Percentiles rank a stretch among this genome's conserved stretches.
Evolutionary conservation across 1,284 basidiomycete species (phyloP).

Genomic region (Tetrapyrgos nigripes): DNA sequence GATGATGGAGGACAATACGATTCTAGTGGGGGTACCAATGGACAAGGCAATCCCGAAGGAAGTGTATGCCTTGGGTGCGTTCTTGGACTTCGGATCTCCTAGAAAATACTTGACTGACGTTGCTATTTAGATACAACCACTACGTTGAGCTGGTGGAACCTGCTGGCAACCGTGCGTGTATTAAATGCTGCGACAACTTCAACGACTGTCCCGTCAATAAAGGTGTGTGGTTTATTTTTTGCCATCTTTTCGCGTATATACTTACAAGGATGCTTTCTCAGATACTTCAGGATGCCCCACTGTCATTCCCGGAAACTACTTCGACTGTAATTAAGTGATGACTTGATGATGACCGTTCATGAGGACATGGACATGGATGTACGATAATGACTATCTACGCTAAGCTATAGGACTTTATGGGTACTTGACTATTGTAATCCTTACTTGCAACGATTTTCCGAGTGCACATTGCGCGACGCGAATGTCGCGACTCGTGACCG

Average conservation of each 20-base stretch:
- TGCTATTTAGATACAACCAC: slow-evolving; percentile 47
- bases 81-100: slow-evolving; percentile 2
- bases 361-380: not conserved
- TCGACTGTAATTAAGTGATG: slow-evolving; percentile 34
- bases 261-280: slow-evolving; percentile 12
- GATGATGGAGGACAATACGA: slow-evolving; percentile 59
- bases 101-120: slow-evolving; percentile 5
- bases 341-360: not conserved
- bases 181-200: slow-evolving; percentile 56
- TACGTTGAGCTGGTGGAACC: slow-evolving; percentile 61
- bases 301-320: slow-evolving; percentile 46
- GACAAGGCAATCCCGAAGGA: slow-evolving; percentile 52
- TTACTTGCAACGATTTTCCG: too few species aligned
- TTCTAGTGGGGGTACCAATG: slow-evolving; percentile 53
- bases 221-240: slow-evolving; percentile 33
- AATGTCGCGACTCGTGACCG: too few species aligned
- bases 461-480: too few species aligned
- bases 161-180: slow-evolving; percentile 49
- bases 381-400: too few species aligned
- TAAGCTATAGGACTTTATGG: too few species aligned
- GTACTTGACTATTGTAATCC: too few species aligned
- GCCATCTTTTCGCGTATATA: not conserved
- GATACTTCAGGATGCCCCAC: slow-evolving; percentile 41
- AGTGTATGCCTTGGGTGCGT: slow-evolving; percentile 53
- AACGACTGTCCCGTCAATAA: slow-evolving; percentile 50